A percentile compares a stretch with the other conserved stretches of the same genome.
These are phyloP conservation scores for Globisporangium nagaii DNA, from an alignment of 352 stramenopile species.

Conservation along the genomic window DNA sequence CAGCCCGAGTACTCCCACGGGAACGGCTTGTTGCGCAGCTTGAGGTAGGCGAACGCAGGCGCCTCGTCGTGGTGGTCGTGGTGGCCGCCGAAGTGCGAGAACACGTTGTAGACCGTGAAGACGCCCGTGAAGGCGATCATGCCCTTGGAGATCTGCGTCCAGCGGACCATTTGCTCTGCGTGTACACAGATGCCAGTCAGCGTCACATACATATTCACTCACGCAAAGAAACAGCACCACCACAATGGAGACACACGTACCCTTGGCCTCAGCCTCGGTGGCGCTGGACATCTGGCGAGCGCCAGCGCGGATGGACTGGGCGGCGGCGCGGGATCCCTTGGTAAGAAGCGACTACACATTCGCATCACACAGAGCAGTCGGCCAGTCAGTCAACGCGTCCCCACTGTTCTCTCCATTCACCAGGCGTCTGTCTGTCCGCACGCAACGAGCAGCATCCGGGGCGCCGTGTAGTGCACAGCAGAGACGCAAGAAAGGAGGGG, in stretches of 20 bases:
- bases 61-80: slow-evolving; percentile 63
- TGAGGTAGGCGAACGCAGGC: slow-evolving; percentile 76
- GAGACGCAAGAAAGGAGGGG: background rate
- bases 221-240: slow-evolving; percentile 4
- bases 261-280: slow-evolving; percentile 78
- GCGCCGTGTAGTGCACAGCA: background rate
- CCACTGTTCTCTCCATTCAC: background rate
- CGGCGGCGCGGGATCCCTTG: slow-evolving; percentile 46
- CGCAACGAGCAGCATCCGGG: too few species aligned
- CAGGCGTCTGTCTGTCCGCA: background rate
- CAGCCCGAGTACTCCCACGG: slow-evolving; percentile 77
- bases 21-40: slow-evolving; percentile 85
- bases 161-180: slow-evolving; percentile 79
- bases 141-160: slow-evolving; percentile 81
- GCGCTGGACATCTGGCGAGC: slow-evolving; percentile 76
- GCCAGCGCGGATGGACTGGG: slow-evolving; percentile 47
- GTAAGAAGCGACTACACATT: slow-evolving; percentile 53
- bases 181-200: background rate
- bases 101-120: slow-evolving; percentile 53
- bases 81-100: slow-evolving; percentile 31
- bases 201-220: background rate
- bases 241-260: slow-evolving; percentile 21
- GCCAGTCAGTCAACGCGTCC: background rate
- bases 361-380: background rate
- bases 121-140: slow-evolving; percentile 65